These are phyloP conservation scores for Leccinum ponderosum DNA, from an alignment of 1,284 basidiomycete species.

Conservation along the genomic window DNA sequence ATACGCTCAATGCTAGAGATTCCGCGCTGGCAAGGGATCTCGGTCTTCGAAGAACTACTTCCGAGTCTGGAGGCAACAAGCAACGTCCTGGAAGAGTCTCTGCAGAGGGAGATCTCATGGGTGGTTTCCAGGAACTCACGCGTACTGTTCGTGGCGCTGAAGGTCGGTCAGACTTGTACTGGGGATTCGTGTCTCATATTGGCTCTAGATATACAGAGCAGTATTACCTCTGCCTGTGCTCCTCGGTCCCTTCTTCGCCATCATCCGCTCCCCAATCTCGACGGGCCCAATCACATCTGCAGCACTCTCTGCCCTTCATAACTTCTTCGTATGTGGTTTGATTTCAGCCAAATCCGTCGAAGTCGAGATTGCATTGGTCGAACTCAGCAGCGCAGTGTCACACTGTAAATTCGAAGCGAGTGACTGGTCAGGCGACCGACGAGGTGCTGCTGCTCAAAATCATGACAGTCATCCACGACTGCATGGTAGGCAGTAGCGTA, in stretches of 20 bases:
- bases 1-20: slow-evolving; percentile 59
- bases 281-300: slow-evolving; percentile 94
- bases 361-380: slow-evolving; percentile 70
- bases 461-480: slow-evolving; percentile 87
- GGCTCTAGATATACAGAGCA: slow-evolving; percentile 54
- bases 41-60: slow-evolving; percentile 61
- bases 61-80: slow-evolving; percentile 36
- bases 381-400: slow-evolving; percentile 88
- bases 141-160: slow-evolving; percentile 70
- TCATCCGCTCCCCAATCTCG: slow-evolving; percentile 90
- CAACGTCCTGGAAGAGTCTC: slow-evolving; percentile 48
- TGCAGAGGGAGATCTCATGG: slow-evolving; percentile 81
- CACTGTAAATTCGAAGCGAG: slow-evolving; percentile 98
- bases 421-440: slow-evolving; percentile 83
- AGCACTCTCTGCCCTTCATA: slow-evolving; percentile 86
- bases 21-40: slow-evolving; percentile 70
- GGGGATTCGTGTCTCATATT: slow-evolving; percentile 16
- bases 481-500: slow-evolving; percentile 67
- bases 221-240: slow-evolving; percentile 56
- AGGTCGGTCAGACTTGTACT: slow-evolving; percentile 52
- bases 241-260: slow-evolving; percentile 86
- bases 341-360: slow-evolving; percentile 53
- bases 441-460: slow-evolving; percentile 95
- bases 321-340: slow-evolving; percentile 82
- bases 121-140: slow-evolving; percentile 86